phyloP scores from a whole-genome alignment of 495 filamentous ascomycete genomes.

The Rhypophila decipiens region DNA sequence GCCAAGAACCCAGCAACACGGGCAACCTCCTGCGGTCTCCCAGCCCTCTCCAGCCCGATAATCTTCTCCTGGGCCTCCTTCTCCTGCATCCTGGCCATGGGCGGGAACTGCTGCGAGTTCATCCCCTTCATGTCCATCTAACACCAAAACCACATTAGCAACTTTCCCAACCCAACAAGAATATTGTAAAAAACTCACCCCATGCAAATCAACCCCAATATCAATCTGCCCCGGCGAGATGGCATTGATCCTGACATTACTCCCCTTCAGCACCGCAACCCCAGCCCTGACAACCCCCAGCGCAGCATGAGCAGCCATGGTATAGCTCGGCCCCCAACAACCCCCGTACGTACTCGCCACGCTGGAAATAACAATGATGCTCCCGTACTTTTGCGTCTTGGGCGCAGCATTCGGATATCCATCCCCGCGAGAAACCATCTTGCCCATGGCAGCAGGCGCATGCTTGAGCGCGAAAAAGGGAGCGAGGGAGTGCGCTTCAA shows the following conservation, averaged over 20 bases:
- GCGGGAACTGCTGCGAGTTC: conserved; percentile 50
- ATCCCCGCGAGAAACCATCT: conserved; percentile 40
- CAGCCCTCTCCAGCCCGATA: conserved; percentile 24
- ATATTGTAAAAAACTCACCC: conserved; percentile 24
- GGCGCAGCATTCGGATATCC: conserved; percentile 54
- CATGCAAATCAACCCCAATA: conserved; percentile 49
- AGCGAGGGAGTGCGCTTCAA: conserved; percentile 52
- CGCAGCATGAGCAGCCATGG: conserved; percentile 53
- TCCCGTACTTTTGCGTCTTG: conserved; percentile 51
- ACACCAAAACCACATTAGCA: background rate
- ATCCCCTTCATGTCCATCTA: conserved; percentile 49
- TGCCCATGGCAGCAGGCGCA: conserved; percentile 56
- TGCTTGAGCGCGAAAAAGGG: conserved; percentile 60
- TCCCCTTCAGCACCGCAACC: conserved; percentile 51
- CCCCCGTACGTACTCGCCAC: conserved; percentile 53
- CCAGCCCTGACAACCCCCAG: conserved; percentile 53
- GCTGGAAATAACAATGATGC: conserved; percentile 50
- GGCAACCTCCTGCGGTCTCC: conserved; percentile 47
- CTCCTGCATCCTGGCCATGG: conserved; percentile 47
- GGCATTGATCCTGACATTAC: conserved; percentile 51
- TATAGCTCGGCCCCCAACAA: conserved; percentile 53
- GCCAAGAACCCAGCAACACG: conserved; percentile 53
- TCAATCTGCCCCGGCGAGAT: conserved; percentile 55
- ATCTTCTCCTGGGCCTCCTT: conserved; percentile 27
- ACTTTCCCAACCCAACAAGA: background rate